Base-by-base conservation (phyloP, 306 rosid species). In the Pyrus bretschneideri region DNA sequence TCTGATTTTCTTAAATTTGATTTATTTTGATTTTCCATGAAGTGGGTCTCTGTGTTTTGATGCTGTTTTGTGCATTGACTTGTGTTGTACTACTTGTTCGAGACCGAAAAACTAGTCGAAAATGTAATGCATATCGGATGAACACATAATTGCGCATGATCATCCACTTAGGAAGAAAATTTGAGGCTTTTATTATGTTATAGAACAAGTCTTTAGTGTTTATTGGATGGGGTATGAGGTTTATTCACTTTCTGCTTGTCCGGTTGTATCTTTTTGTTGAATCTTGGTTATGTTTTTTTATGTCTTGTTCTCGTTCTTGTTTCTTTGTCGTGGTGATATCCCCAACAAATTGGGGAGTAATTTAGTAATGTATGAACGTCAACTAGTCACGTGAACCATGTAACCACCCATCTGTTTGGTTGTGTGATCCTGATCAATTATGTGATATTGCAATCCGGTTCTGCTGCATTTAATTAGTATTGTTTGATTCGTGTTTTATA, bases 11-110 rank as follows among this genome's bases (percentile, higher is more conserved):
- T 49, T 72, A 45, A 58, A 63, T 77, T 73, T 62, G 76, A 35
- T 77, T 76, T n/a, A 31, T 40, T 67, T 55, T 73, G 76, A 73
- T 63, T 67, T 77, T 62, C 67, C 62, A 67, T 57, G n/a, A 27
- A 15, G 58, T 75, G 61, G 73, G 54, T 71, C 31, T 55, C 67
- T 70, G 57, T 54, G 58, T 19, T 44, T 62, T 67, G 23, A 51
- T 22, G 67, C 70, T 45, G 17, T 14, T 46, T 46, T 72, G 68
- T 58, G 79, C 54, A 33, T 79, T 74, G 79, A 73, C 76, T 31
- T 80, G 33, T 79, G 76, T 60, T 73, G 69, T 65, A 44, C 58
- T 65, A 44, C 67, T 60, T 33, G 45, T 72, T 19, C 35, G 17
- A 59, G 45, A 46, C 23, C 35, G 31, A 10, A 42, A 33, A 68